Conservation (phyloP, 2,329 filamentous ascomycete species). For the Pseudogymnoascus sp. region DNA sequence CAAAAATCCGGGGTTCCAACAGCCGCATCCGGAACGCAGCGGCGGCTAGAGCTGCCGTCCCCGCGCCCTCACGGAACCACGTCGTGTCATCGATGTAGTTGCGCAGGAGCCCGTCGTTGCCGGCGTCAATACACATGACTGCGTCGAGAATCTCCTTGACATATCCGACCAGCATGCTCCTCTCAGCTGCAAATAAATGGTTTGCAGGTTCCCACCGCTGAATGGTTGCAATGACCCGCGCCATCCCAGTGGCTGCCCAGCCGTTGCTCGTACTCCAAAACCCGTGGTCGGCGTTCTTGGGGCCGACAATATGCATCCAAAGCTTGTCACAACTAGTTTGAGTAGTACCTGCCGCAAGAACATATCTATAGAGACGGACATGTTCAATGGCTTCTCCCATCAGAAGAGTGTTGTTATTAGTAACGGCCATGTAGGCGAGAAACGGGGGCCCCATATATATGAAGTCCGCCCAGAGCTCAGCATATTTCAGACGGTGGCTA, state of each 20-base stretch:
- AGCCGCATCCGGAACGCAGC: constrained; percentile 39
- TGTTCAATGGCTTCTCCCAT: constrained; percentile 34
- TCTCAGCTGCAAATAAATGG: constrained; percentile 17
- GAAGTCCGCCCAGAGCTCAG: constrained; percentile 43
- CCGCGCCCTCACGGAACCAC: constrained; percentile 42
- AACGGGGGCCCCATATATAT: constrained; percentile 43
- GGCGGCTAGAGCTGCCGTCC: constrained; percentile 39
- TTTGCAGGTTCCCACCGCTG: constrained; percentile 23
- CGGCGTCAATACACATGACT: constrained; percentile 28
- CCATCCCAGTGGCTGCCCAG: constrained; percentile 42
- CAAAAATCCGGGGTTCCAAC: constrained; percentile 33
- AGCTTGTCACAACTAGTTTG: constrained; percentile 21
- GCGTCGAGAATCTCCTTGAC: constrained; percentile 34
- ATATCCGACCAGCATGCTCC: constrained; percentile 25
- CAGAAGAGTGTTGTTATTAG: constrained; percentile 28
- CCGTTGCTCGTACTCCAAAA: constrained; percentile 43
- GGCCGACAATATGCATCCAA: constrained; percentile 41
- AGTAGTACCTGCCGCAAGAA: constrained; percentile 26
- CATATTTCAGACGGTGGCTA: constrained; percentile 36
- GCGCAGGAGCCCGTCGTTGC: constrained; percentile 34
- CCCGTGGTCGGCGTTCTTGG: constrained; percentile 30
- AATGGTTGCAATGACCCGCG: constrained; percentile 38
- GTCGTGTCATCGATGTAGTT: constrained; percentile 40
- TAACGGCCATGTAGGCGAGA: constrained; percentile 39
- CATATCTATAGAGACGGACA: constrained; percentile 35